Base-by-base conservation (phyloP, 306 rosid species). In the Cyclanthera cordifolia region DNA sequence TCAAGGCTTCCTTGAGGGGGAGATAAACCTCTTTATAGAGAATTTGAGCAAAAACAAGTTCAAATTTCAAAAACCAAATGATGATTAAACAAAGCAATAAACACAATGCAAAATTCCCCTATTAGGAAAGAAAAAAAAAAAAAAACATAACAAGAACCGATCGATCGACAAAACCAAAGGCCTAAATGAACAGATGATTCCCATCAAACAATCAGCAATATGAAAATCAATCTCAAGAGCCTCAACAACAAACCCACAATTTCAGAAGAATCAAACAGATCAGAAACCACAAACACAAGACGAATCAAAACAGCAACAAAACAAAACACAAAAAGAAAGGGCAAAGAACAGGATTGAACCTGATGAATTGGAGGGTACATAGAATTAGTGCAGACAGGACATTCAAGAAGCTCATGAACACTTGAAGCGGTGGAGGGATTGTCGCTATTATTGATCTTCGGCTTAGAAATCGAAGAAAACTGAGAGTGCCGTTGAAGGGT, bases 311-410 rank as follows among this genome's bases (percentile, higher is more conserved):
- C 27, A 59, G 24, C 1, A 39, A 59, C 9, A 3, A 14, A 59
- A 32, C 1, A 32, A 34, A 16, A 16, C 13, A 7, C n/a, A 15
- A 2, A 34, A 28, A 2, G 3, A 28, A 2, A 8, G 14, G 59
- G 63, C 11, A 53, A 53, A 19, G 32, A 23, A 13, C 13, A 0
- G 2, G 12, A 58, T n/a, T 28, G 51, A 41, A 64, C 70, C 70
- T 64, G 70, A 64, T 64, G 70, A 64, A 64, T 64, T 13, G 70
- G 70, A 24, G 70, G 70, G 46, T 64, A 64, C 70, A 64, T 43
- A 64, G 70, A 64, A 64, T 64, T 64, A n/a, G 70, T 64, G n/a
- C 70, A 64, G 2, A 64, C 70, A 5, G 70, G 70, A 63, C 69
- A 63, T 63, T 63, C 69, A 6, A 63, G 69, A 41, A 63, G 69